These are phyloP conservation scores for Pseudogymnoascus sp. DNA, from an alignment of 2,329 filamentous ascomycete species.

Conservation along the genomic window DNA sequence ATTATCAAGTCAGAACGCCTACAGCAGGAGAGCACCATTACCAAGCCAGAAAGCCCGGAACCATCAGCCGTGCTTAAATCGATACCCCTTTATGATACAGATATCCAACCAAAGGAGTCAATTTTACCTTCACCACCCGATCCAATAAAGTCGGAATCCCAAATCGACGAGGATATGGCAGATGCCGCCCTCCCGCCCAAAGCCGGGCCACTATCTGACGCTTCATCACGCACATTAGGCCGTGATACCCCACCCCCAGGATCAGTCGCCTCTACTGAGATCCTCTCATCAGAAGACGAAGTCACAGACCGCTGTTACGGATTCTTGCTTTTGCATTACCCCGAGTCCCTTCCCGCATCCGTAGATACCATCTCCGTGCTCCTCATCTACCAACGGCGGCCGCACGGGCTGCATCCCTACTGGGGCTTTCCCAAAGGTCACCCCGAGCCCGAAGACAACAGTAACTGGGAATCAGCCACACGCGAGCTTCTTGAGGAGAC, in stretches of 20 bases:
- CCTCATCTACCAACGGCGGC: background rate
- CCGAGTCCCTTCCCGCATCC: background rate
- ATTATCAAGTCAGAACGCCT: background rate
- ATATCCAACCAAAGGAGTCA: background rate
- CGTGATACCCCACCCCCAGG: background rate
- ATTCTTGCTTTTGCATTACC: background rate
- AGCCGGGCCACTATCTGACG: background rate
- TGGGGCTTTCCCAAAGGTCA: background rate
- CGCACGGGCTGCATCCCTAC: background rate
- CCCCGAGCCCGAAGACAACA: background rate
- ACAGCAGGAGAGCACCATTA: background rate
- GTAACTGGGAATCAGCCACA: background rate
- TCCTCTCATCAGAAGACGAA: background rate
- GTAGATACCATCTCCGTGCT: background rate
- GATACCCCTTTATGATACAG: background rate
- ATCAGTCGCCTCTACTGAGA: background rate
- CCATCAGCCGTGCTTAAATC: background rate
- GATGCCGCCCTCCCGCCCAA: background rate
- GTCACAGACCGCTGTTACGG: slow-evolving; percentile 2
- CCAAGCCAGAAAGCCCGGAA: background rate
- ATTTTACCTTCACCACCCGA: background rate
- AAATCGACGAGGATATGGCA: background rate
- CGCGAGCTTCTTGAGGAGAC: background rate
- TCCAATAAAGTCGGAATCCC: background rate
- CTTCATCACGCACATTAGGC: background rate